Conservation (phyloP, 306 rosid species). For the Ceratonia siliqua region DNA sequence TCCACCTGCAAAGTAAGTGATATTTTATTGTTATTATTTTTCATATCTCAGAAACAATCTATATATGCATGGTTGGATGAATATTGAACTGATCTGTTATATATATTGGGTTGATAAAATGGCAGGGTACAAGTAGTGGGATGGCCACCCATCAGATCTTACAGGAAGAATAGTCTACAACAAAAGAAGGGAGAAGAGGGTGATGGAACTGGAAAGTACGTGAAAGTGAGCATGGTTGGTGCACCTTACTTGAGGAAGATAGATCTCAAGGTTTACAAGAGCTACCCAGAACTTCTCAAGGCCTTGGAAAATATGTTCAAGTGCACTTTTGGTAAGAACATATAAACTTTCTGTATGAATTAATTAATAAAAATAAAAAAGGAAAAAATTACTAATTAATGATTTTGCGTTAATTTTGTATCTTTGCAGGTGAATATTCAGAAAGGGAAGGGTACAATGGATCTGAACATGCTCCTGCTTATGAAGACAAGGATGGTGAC, state of each 20-base stretch:
- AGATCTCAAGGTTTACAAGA: constrained; percentile 64
- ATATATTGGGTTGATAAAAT: background rate
- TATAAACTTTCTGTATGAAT: too few species aligned
- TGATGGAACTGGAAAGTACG: constrained; percentile 55
- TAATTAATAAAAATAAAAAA: background rate
- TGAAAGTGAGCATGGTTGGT: constrained; percentile 91
- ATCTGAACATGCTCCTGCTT: constrained; percentile 72
- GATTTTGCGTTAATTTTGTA: background rate
- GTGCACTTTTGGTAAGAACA: constrained; percentile 62
- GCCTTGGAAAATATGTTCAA: constrained; percentile 75
- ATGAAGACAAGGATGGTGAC: constrained; percentile 89
- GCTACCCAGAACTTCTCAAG: constrained; percentile 66
- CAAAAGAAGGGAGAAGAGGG: constrained; percentile 42
- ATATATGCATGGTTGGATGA: background rate
- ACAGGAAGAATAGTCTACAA: constrained; percentile 58
- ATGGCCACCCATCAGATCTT: constrained; percentile 90
- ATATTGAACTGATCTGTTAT: background rate
- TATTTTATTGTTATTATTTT: background rate
- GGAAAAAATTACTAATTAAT: background rate
- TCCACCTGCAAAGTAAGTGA: constrained; percentile 65
- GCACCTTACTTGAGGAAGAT: constrained; percentile 86
- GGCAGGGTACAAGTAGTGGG: constrained; percentile 86
- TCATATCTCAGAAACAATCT: background rate
- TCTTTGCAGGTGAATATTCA: constrained; percentile 57
- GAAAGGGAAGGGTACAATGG: constrained; percentile 73